Evolutionary conservation across 2,329 filamentous ascomycete genomes (phyloP).

Genomic region (Monilinia fructicola): DNA sequence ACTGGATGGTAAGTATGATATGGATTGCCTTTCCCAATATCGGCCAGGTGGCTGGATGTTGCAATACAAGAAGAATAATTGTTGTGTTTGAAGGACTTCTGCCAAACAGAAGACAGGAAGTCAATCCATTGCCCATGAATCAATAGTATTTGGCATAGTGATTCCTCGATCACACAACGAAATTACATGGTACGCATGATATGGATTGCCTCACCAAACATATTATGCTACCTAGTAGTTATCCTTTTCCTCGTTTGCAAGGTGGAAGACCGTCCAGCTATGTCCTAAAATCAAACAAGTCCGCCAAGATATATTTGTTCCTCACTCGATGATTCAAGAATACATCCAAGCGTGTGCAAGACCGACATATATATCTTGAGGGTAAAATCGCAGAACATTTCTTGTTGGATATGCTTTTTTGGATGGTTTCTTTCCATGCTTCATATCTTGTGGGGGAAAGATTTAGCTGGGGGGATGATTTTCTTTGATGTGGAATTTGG

Average conservation of each 20-base stretch:
- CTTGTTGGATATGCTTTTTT: neutral
- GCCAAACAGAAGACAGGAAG: neutral
- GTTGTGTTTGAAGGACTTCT: neutral
- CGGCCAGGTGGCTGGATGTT: neutral
- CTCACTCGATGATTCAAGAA: neutral
- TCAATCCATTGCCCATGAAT: neutral
- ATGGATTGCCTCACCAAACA: neutral
- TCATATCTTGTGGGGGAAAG: neutral
- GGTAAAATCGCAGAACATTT: neutral
- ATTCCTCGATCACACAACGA: no score
- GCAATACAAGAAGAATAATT: neutral
- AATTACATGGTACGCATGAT: neutral
- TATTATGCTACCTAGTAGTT: neutral
- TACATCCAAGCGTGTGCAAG: no score
- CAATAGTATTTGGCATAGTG: neutral
- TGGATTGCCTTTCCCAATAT: neutral
- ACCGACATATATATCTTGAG: neutral
- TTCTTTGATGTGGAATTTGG: neutral
- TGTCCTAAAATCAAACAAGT: neutral
- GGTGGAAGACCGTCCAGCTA: neutral
- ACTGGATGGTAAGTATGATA: neutral
- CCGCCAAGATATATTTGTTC: no score
- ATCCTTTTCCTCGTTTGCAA: neutral
- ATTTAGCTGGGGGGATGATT: neutral
- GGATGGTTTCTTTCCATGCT: neutral